Evolutionary conservation across 352 stramenopile species (phyloP), one percentile per base, ranked within the genome.

Genomic region (Phytopythium sindhum): DNA sequence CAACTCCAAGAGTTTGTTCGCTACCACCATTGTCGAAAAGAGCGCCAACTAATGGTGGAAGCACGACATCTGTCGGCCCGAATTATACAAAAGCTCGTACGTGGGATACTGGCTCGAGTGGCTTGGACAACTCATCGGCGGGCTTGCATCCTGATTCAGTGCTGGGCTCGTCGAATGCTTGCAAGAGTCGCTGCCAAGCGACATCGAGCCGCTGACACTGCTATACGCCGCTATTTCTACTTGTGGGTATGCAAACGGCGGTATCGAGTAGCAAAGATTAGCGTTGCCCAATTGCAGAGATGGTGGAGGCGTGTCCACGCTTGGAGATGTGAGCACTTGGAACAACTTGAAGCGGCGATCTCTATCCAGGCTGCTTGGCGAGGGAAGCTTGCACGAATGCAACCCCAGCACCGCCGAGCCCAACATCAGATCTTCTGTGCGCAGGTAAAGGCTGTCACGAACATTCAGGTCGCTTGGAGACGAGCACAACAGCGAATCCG

Each of bases 231-330:
- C 0, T 57, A 8, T 6, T n/a, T 89, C 0, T 11, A 37, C 0
- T 42, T 44, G 3, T 80, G 73, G 71, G 51, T 79, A 23, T 62
- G 28, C 5, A 50, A 63, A 11, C 53, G 67, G 54, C 54, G 65
- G 2, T 88, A 75, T 54, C 19, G 23, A 4, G 50, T 26, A 7
- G 29, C 64, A 1, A 64, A 53, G 14, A 33, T 26, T 2, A 52
- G 31, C 45, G 57, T 65, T 14, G 26, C 23, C 6, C 60, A 53
- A 21, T 15, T 89, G n/a, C 78, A 89, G 52, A 66, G 57, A 9
- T 91, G 81, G 81, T 91, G 78, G 80, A 68, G 72, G 39, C 84
- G 76, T 17, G 79, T 88, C 26, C 80, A 89, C 55, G 72, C 28
- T 7, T 69, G 68, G 59, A 69, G 64, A 50, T 68, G 5, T 56